A percentile compares a stretch with the other conserved stretches of the same genome.
Evolutionary conservation across 2,329 filamentous ascomycete genomes (phyloP).

Genomic region (Penicillium rolfsii): DNA sequence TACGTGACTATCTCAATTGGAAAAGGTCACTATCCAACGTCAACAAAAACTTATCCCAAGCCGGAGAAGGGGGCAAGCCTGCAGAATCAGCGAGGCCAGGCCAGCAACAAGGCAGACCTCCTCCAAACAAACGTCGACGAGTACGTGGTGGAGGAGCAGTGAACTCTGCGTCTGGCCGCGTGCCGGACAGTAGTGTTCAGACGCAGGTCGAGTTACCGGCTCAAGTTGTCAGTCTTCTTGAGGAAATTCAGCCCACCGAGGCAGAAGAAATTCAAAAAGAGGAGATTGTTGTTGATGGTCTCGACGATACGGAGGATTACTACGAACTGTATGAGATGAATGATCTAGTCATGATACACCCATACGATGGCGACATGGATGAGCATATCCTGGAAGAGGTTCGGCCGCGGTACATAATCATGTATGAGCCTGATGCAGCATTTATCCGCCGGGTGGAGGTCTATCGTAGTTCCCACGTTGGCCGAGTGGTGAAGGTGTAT

Average conservation of each 20-base stretch:
- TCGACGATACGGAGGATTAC: constrained; percentile 90
- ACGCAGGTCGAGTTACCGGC: constrained; percentile 76
- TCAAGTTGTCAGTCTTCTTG: constrained; percentile 80
- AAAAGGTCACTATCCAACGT: constrained; percentile 87
- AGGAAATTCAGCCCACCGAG: constrained; percentile 79
- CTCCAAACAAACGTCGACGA: constrained; percentile 83
- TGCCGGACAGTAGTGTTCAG: constrained; percentile 73
- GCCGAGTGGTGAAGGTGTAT: constrained; percentile 87
- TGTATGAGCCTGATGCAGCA: constrained; percentile 95
- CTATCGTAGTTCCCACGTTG: constrained; percentile 90
- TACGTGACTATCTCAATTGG: constrained; percentile 87
- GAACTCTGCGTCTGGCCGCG: constrained; percentile 62
- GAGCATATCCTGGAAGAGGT: constrained; percentile 95
- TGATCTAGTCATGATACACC: constrained; percentile 84
- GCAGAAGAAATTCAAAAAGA: constrained; percentile 72
- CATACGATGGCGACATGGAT: constrained; percentile 94
- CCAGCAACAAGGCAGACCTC: constrained; percentile 64
- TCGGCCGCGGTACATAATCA: constrained; percentile 91
- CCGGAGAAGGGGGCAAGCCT: constrained; percentile 30
- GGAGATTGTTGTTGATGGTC: constrained; percentile 71
- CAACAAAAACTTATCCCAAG: constrained; percentile 56
- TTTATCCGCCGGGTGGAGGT: constrained; percentile 95
- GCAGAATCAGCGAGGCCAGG: constrained; percentile 25
- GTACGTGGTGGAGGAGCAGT: constrained; percentile 75
- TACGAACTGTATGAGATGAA: constrained; percentile 91